Evolutionary conservation across 306 rosid genomes (phyloP).

Genomic region (Phaseolus lunatus): DNA sequence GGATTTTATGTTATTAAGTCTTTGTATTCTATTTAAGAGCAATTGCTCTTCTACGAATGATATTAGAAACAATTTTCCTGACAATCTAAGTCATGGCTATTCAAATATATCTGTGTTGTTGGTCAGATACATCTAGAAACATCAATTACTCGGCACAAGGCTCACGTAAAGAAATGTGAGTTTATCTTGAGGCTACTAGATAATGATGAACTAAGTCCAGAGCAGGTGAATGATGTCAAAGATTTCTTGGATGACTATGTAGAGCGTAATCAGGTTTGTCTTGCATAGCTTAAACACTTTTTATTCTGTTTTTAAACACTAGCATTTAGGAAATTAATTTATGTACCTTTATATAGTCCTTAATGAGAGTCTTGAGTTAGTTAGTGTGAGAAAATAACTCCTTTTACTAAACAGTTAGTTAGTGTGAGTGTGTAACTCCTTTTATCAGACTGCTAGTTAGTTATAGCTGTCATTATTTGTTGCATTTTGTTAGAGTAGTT

Average conservation of each 20-base stretch:
- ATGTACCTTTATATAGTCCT: constrained; percentile 11
- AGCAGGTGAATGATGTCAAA: constrained; percentile 84
- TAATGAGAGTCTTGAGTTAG: too few species aligned
- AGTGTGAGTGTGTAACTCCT: too few species aligned
- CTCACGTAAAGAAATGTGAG: constrained; percentile 87
- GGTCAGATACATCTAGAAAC: constrained; percentile 76
- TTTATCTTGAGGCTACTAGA: constrained; percentile 81
- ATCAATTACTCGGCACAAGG: constrained; percentile 84
- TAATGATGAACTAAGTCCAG: constrained; percentile 90
- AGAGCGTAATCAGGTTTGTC: constrained; percentile 83
- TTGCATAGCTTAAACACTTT: constrained; percentile 5
- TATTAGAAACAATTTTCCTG: too few species aligned
- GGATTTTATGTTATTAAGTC: too few species aligned
- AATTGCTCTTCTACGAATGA: too few species aligned
- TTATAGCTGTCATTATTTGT: too few species aligned
- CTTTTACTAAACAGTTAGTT: too few species aligned
- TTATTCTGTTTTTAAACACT: not conserved
- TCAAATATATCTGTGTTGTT: constrained; percentile 39
- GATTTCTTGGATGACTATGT: constrained; percentile 89
- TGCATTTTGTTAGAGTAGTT: too few species aligned
- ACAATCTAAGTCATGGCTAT: constrained; percentile 25
- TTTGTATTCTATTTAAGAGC: too few species aligned
- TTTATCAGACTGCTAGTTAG: too few species aligned
- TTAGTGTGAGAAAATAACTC: not conserved
- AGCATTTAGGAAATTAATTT: not conserved